phyloP scores from a whole-genome alignment of 768 basidiomycete species.

The Dacryopinax spathularia region DNA sequence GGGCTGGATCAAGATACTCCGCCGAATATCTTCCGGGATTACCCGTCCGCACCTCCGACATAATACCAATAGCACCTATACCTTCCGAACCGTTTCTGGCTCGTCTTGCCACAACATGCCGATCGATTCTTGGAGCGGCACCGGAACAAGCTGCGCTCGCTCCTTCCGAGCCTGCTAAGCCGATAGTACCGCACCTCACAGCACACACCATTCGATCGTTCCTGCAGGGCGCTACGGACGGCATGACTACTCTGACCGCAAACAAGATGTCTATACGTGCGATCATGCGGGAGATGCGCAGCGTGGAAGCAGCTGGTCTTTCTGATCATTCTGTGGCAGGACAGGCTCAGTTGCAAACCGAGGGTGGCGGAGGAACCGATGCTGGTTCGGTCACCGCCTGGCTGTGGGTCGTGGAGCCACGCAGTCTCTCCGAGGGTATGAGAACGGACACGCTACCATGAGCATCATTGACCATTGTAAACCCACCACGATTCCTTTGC shows the following conservation, averaged over 20 bases:
- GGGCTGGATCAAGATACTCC: constrained; percentile 48
- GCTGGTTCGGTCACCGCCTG: constrained; percentile 25
- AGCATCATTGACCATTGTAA: not conserved
- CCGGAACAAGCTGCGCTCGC: not conserved
- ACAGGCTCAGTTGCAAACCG: constrained; percentile 9
- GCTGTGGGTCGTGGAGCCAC: constrained; percentile 65
- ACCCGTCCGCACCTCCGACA: constrained; percentile 39
- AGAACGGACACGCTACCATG: constrained; percentile 11
- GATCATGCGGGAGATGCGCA: constrained; percentile 48
- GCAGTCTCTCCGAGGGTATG: constrained; percentile 55
- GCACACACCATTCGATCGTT: constrained; percentile 65
- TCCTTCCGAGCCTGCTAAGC: constrained; percentile 3
- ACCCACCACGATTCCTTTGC: not conserved
- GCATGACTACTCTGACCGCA: constrained; percentile 81
- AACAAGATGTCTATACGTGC: constrained; percentile 66
- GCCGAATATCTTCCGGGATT: constrained; percentile 36
- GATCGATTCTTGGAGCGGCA: constrained; percentile 31
- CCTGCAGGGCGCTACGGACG: constrained; percentile 47
- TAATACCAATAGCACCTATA: constrained; percentile 14
- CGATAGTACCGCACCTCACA: constrained; percentile 32
- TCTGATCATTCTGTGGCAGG: constrained; percentile 8
- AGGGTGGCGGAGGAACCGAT: constrained; percentile 3
- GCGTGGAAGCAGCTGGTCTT: constrained; percentile 23
- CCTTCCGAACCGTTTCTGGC: constrained; percentile 31
- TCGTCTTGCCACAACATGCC: constrained; percentile 39